These are phyloP conservation scores for Tranzscheliella williamsii DNA, from an alignment of 1,284 basidiomycete genomes.

Conservation along the genomic window DNA sequence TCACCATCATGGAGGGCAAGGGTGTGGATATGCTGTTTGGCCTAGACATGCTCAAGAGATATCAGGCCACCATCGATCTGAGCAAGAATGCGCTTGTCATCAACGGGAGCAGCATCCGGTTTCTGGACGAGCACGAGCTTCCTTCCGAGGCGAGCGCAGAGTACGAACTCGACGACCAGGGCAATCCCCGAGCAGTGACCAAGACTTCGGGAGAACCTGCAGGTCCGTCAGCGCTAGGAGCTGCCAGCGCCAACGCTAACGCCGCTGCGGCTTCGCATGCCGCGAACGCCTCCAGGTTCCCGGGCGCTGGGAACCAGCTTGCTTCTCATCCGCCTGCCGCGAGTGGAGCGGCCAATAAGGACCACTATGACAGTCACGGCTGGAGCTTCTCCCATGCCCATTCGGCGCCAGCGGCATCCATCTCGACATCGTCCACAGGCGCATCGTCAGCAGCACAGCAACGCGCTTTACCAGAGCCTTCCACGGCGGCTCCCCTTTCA, in stretches of 20 bases:
- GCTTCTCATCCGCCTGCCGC: not conserved
- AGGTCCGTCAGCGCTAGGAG: slow-evolving; percentile 10
- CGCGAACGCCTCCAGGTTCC: slow-evolving; percentile 67
- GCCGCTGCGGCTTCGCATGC: slow-evolving; percentile 2
- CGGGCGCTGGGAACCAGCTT: slow-evolving; percentile 68
- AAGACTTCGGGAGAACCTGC: not conserved
- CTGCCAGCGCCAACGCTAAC: slow-evolving; percentile 33
- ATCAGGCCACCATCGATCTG: slow-evolving; percentile 93
- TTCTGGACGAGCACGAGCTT: slow-evolving; percentile 91
- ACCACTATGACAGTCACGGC: slow-evolving; percentile 54
- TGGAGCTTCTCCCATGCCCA: slow-evolving; percentile 41
- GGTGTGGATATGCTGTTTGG: slow-evolving; percentile 92
- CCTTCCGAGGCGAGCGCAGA: slow-evolving; percentile 64
- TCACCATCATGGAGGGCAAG: slow-evolving; percentile 92
- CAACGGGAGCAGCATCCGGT: slow-evolving; percentile 79
- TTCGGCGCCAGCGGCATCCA: too few relatives aligned
- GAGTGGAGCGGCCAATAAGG: too few relatives aligned
- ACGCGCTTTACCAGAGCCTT: slow-evolving; percentile 5
- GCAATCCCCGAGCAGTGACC: slow-evolving; percentile 9
- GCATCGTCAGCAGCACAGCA: slow-evolving; percentile 21
- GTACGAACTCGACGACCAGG: slow-evolving; percentile 55
- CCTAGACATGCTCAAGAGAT: slow-evolving; percentile 96
- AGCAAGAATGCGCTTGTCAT: slow-evolving; percentile 84
- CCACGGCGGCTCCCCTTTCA: slow-evolving; percentile 1
- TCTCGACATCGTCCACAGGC: slow-evolving; percentile 1